Percentiles rank a stretch among this genome's conserved stretches.
phyloP scores from a whole-genome alignment of 371 early-diverging fungal species.

The Mortierella sp. region DNA sequence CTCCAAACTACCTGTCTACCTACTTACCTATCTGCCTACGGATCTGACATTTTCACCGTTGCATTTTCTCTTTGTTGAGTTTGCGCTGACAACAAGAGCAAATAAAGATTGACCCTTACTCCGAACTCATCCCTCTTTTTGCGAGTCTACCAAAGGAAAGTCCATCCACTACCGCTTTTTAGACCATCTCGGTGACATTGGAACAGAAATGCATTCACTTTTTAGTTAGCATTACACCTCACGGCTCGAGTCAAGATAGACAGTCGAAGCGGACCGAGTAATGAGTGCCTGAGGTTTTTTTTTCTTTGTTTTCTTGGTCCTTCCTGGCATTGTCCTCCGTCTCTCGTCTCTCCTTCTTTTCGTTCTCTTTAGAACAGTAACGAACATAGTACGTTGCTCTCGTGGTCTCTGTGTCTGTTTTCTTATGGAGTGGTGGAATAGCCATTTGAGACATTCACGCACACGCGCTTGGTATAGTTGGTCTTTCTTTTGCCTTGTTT shows the following conservation, averaged over 20 bases:
- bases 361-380: constrained; percentile 7
- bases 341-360: not conserved
- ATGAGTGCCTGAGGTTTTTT: not conserved
- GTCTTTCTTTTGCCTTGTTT: no score
- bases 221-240: no score
- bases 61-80: not conserved
- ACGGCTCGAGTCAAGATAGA: no score
- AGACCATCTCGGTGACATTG: no score
- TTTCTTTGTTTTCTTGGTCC: not conserved
- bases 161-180: no score
- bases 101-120: not conserved
- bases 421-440: no score
- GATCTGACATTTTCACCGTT: not conserved
- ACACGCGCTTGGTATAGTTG: no score
- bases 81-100: not conserved
- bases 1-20: not conserved
- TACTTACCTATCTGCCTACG: not conserved
- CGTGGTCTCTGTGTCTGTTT: no score
- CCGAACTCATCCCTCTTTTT: not conserved
- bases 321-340: not conserved
- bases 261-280: not conserved
- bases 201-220: no score
- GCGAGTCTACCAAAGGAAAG: not conserved
- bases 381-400: no score
- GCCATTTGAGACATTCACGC: no score